Percentiles rank a stretch among this genome's conserved stretches.
phyloP scores from a whole-genome alignment of 2,329 filamentous ascomycete species.

The Pezicula radicicola region DNA sequence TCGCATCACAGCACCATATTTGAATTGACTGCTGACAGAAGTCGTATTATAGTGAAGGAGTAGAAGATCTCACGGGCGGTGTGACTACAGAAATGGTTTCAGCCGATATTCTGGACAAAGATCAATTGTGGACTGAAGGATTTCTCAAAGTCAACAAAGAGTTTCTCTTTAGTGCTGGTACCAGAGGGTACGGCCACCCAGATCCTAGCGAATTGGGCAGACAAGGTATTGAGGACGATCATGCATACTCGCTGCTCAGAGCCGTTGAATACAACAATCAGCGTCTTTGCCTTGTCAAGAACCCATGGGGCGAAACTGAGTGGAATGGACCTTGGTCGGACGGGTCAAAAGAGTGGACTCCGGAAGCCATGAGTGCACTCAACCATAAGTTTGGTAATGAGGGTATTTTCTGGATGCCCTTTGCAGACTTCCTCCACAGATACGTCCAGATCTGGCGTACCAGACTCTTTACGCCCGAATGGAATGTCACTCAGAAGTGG shows the following conservation, averaged over 20 bases:
- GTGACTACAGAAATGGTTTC: slow-evolving; percentile 66
- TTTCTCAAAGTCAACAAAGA: slow-evolving; percentile 76
- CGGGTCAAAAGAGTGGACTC: slow-evolving; percentile 59
- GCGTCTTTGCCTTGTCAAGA: slow-evolving; percentile 46
- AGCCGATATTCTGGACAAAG: slow-evolving; percentile 70
- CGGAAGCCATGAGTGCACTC: slow-evolving; percentile 51
- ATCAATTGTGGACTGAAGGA: slow-evolving; percentile 80
- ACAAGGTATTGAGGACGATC: slow-evolving; percentile 51
- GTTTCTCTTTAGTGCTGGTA: slow-evolving; percentile 68
- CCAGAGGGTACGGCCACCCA: slow-evolving; percentile 18
- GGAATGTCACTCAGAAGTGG: slow-evolving; percentile 57
- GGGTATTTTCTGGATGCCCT: slow-evolving; percentile 60
- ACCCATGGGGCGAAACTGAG: slow-evolving; percentile 57
- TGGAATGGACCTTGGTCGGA: slow-evolving; percentile 56
- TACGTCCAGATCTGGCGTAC: slow-evolving; percentile 57
- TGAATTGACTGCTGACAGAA: neutral
- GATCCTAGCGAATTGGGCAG: slow-evolving; percentile 34
- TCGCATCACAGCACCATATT: neutral
- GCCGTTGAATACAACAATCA: slow-evolving; percentile 46
- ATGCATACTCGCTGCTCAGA: slow-evolving; percentile 55
- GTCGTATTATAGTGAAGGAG: slow-evolving; percentile 35
- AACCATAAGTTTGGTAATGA: slow-evolving; percentile 57
- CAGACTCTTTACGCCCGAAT: slow-evolving; percentile 54
- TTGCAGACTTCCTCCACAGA: slow-evolving; percentile 56
- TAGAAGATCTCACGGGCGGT: slow-evolving; percentile 61